Evolutionary conservation across 176 grass and related monocot species (phyloP).

Genomic region (Chrysopogon serrulatus): DNA sequence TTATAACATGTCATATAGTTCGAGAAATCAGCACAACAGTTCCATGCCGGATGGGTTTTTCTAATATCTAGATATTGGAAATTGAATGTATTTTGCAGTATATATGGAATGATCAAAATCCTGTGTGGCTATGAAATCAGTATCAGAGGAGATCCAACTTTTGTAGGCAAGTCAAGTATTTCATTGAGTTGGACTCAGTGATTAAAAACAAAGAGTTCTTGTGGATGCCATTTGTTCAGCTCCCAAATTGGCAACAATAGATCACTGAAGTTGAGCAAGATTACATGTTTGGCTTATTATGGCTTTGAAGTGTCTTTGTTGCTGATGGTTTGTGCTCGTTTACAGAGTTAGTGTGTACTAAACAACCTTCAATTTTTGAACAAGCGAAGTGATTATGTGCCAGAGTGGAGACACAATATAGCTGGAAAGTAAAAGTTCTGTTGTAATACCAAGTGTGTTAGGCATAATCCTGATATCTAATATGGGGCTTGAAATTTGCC

Average conservation of each 20-base stretch:
- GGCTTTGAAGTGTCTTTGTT: background rate
- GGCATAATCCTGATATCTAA: no score
- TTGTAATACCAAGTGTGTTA: no score
- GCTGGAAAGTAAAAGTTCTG: background rate
- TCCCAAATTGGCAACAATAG: background rate
- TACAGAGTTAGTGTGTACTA: background rate
- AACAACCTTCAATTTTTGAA: background rate
- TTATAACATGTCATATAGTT: background rate
- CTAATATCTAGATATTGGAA: background rate
- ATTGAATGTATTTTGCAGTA: background rate
- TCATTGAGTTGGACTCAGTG: background rate
- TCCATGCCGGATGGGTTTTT: background rate
- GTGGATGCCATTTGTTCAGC: background rate
- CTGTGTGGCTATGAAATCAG: background rate
- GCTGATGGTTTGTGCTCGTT: background rate
- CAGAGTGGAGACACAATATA: background rate
- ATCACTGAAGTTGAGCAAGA: background rate
- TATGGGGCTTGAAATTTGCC: no score
- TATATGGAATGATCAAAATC: background rate
- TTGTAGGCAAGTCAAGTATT: background rate
- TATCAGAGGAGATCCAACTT: background rate
- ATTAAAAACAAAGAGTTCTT: background rate
- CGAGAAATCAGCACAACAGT: background rate
- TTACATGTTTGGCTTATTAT: background rate
- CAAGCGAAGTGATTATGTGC: no score